Conservation (phyloP, 2,329 filamentous ascomycete genomes). For the Geosmithia flava region DNA sequence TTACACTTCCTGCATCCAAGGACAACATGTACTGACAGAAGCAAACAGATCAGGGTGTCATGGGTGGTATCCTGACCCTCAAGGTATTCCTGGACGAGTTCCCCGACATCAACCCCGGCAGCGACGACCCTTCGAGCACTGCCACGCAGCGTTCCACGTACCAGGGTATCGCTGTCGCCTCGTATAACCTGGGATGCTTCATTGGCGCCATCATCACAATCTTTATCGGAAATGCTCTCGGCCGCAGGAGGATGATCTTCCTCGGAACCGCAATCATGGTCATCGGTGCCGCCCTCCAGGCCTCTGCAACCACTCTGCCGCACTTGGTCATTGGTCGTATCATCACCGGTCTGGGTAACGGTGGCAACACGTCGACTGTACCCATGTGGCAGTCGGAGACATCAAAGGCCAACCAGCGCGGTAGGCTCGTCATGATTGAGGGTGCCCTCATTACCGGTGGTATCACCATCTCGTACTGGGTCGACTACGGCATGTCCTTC, state of each 20-base stretch:
- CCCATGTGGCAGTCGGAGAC: slow-evolving; percentile 52
- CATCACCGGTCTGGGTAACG: slow-evolving; percentile 46
- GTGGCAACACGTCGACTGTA: slow-evolving; percentile 41
- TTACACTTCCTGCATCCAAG: neutral
- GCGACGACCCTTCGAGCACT: slow-evolving; percentile 21
- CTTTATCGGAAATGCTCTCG: slow-evolving; percentile 51
- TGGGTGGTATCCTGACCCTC: slow-evolving; percentile 63
- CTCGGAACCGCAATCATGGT: slow-evolving; percentile 44
- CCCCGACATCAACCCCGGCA: slow-evolving; percentile 30
- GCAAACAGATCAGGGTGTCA: slow-evolving; percentile 59
- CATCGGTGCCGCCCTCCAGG: slow-evolving; percentile 47
- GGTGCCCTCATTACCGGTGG: slow-evolving; percentile 44
- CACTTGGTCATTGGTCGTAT: slow-evolving; percentile 48
- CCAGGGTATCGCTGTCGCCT: slow-evolving; percentile 41
- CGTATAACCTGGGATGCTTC: slow-evolving; percentile 49
- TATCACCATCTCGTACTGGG: slow-evolving; percentile 47
- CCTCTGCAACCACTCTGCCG: slow-evolving; percentile 37
- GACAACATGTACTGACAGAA: neutral
- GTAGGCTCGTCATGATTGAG: slow-evolving; percentile 50
- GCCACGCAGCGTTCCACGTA: slow-evolving; percentile 29
- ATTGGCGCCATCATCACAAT: slow-evolving; percentile 53
- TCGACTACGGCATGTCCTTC: slow-evolving; percentile 45
- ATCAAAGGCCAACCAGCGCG: slow-evolving; percentile 42
- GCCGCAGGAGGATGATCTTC: slow-evolving; percentile 46
- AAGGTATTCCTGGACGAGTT: slow-evolving; percentile 45